Percentiles rank a stretch among this genome's conserved stretches.
These are phyloP conservation scores for Solanum bulbocastanum DNA, from an alignment of 257 asterid genomes.

Conservation along the genomic window DNA sequence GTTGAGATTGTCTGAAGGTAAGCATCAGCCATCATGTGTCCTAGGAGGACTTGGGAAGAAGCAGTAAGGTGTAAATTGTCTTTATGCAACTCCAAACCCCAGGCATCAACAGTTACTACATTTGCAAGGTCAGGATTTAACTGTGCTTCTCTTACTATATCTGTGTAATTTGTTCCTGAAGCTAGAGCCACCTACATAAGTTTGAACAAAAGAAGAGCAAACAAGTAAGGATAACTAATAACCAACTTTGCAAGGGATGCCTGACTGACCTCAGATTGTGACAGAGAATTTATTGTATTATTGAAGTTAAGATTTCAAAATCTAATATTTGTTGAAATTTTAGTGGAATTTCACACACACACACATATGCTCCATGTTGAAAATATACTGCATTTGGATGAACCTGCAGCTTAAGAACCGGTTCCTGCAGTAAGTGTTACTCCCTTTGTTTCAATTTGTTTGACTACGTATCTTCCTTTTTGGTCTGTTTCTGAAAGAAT, in stretches of 20 bases:
- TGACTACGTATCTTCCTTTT: background rate
- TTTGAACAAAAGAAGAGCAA: background rate
- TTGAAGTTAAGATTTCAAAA: background rate
- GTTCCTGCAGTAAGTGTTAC: background rate
- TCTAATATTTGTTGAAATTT: background rate
- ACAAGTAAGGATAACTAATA: background rate
- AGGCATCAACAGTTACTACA: constrained; percentile 24
- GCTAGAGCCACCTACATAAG: constrained; percentile 20
- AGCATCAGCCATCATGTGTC: constrained; percentile 22
- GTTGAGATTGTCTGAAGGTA: constrained; percentile 3
- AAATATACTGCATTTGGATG: background rate
- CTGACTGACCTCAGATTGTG: background rate
- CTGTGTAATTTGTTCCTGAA: constrained; percentile 12
- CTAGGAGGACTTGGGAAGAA: constrained; percentile 17
- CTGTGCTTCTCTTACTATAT: constrained; percentile 20
- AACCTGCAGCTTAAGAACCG: background rate
- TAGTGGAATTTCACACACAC: background rate
- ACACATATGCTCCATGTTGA: background rate
- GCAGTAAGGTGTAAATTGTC: constrained; percentile 27
- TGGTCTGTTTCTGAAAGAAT: no score
- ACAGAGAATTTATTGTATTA: background rate
- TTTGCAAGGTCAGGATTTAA: constrained; percentile 12
- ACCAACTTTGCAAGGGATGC: background rate
- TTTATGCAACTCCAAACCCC: constrained; percentile 13
- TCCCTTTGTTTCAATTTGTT: background rate